phyloP scores from a whole-genome alignment of 805 yeast genomes.

The Metschnikowia anglica region DNA sequence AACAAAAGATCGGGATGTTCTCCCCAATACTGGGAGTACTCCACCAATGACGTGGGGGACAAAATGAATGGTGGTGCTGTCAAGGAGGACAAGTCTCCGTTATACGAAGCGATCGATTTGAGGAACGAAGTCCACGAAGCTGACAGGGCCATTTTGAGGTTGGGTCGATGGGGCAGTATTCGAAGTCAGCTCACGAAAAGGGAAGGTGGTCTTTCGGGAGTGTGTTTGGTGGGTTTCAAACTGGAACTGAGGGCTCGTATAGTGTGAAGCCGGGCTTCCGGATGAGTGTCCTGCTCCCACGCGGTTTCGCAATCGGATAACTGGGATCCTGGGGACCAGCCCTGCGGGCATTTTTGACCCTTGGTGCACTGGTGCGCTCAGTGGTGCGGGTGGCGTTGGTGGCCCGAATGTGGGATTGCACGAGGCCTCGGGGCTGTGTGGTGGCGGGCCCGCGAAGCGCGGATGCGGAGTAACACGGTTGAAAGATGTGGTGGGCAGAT shows the following conservation, averaged over 20 bases:
- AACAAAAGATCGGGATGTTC: conserved; percentile 84
- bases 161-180: background rate
- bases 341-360: background rate
- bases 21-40: conserved; percentile 95
- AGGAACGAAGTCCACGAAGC: conserved; percentile 88
- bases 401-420: too few relatives aligned
- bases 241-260: conserved; percentile 2
- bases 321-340: background rate
- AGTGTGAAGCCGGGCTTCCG: background rate
- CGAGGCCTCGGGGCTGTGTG: too few relatives aligned
- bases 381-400: background rate
- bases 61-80: conserved; percentile 98
- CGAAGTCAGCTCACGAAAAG: background rate
- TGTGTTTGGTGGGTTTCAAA: background rate
- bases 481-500: too few relatives aligned
- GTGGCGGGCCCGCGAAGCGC: too few relatives aligned
- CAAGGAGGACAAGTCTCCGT: conserved; percentile 88
- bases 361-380: background rate
- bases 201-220: too few relatives aligned
- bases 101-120: conserved; percentile 86
- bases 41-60: conserved; percentile 84
- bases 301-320: background rate
- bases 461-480: too few relatives aligned
- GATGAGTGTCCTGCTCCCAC: background rate
- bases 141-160: conserved; percentile 25